Percentiles rank a stretch among this genome's conserved stretches.
phyloP scores from a whole-genome alignment of 1,139 yeast species.

The Candida tetrigidarum region DNA sequence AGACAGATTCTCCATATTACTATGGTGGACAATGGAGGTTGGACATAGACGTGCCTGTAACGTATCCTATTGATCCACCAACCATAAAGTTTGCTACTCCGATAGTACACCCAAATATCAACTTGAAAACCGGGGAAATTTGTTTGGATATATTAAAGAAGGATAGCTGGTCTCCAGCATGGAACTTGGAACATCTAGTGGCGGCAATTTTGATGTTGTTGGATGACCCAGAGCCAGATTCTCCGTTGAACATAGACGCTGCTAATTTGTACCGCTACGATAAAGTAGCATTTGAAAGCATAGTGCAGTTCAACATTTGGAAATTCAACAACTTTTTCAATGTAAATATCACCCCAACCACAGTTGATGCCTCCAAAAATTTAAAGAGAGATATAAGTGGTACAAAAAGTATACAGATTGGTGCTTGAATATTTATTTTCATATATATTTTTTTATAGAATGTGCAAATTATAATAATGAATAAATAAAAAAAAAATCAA shows the following conservation, averaged over 20 bases:
- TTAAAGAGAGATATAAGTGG: constrained; percentile 16
- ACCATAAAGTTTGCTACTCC: constrained; percentile 53
- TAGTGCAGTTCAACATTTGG: constrained; percentile 66
- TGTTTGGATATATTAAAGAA: constrained; percentile 78
- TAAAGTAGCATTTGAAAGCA: constrained; percentile 57
- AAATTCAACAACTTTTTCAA: constrained; percentile 22
- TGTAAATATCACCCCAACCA: constrained; percentile 11
- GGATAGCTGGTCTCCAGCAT: constrained; percentile 85
- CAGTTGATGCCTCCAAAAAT: constrained; percentile 10
- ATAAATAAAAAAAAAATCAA: not conserved
- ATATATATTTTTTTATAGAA: not conserved
- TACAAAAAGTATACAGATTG: constrained; percentile 9
- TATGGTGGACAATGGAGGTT: constrained; percentile 63
- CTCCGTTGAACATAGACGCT: constrained; percentile 84
- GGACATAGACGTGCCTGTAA: constrained; percentile 49
- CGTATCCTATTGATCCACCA: constrained; percentile 79
- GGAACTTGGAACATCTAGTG: constrained; percentile 75
- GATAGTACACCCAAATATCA: constrained; percentile 79
- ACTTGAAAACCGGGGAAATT: constrained; percentile 72
- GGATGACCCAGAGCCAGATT: constrained; percentile 81
- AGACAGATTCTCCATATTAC: constrained; percentile 45
- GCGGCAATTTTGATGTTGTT: constrained; percentile 72
- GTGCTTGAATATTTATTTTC: not conserved
- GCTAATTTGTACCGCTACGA: constrained; percentile 73
- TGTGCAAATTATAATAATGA: no score